Evolutionary conservation across 2,329 filamentous ascomycete species (phyloP), one percentile per base, ranked within the genome.

Genomic region (Penicillium sp.): DNA sequence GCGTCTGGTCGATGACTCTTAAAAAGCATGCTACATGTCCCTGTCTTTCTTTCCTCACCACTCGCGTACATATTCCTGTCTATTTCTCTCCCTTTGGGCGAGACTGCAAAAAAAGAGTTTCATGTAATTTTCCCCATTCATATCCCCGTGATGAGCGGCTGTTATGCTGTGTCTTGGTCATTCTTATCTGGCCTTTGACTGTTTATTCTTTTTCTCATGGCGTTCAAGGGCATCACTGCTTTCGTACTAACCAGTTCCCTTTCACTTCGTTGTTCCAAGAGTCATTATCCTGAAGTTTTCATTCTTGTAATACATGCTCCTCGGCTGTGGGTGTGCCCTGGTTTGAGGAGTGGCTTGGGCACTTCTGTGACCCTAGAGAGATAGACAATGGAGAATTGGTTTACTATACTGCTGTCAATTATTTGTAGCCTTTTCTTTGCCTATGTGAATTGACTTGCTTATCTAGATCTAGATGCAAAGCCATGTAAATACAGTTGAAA

Each of bases 1-100:
- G 61, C 75, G 69, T 56, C 62, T 78, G 22, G 70, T 75, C 44
- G 74, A 78, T 64, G 75, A 76, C 51, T 70, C 65, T 46, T 72
- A 61, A 54, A 41, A 9, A 7, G 10, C 16, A 36, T 18, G 9
- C 16, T 6, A 38, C 9, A 14, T 38, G 16, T 22, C 2, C 4
- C 20, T 18, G 1, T 39, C 22, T 46, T 14, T 45, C 40, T 24
- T 20, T 38, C 28, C 25, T 20, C 14, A 27, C 8, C n/a, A 11
- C 25, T 27, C 27, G 40, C 47, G 56, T 59, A 57, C 43, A 57
- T 59, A 56, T 35, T 20, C 40, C 20, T 43, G 39, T 16, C 22
- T 38, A 35, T 16, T 28, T 25, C 41, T 13, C 25, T 3, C 9
- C 14, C 25, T 31, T 43, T 25, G 14, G 36, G 28, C 14, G 28